Evolutionary conservation across 768 basidiomycete species (phyloP), one percentile per base, ranked within the genome.

Genomic region (Lyophyllum atratum): DNA sequence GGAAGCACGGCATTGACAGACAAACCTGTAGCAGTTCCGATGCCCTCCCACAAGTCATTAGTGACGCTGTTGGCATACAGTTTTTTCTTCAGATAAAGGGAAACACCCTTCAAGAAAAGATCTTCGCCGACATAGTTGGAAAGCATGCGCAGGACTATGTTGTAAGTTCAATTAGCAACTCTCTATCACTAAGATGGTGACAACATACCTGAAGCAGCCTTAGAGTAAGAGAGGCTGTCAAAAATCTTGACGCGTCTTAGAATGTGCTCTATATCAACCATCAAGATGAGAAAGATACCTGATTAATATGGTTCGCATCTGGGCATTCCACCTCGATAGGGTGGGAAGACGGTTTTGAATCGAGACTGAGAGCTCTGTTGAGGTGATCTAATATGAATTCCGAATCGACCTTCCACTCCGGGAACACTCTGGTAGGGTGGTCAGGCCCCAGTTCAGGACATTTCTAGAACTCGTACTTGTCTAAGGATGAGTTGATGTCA

Each of bases 301-400:
- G 88, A 64, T 89, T 89, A 66, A 94, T 92, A 63, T 88, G 82
- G 66, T 90, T 89, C 8, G 92, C 89, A 68, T 95, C 92, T 0
- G 88, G 90, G 67, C 90, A 93, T 14, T 89, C 87, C 25, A 96
- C 92, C 70, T 98, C 93, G 64, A 98, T 90, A 1, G 96, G 91
- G 70, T 98, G 95, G 11, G 92, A 93, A 21, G 92, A 93, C 9
- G 85, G 74, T 66, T 93, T 92, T 2, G 93, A 82, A 66, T 98
- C 96, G 46, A 96, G 81, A 31, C 75, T 72, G 25, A 98, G 80
- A 14, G 95, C 95, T n/a, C 79, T 74, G 54, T 85, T 83, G 40
- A 95, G 76, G 68, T 93, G 85, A 15, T 77, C 74, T n/a, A 85
- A 85, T 59, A 97, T 87, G 74, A 98, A 98, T 51, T 82, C 80